These are phyloP conservation scores for Waitea zeae DNA, from an alignment of 1,284 basidiomycete genomes.

Conservation along the genomic window DNA sequence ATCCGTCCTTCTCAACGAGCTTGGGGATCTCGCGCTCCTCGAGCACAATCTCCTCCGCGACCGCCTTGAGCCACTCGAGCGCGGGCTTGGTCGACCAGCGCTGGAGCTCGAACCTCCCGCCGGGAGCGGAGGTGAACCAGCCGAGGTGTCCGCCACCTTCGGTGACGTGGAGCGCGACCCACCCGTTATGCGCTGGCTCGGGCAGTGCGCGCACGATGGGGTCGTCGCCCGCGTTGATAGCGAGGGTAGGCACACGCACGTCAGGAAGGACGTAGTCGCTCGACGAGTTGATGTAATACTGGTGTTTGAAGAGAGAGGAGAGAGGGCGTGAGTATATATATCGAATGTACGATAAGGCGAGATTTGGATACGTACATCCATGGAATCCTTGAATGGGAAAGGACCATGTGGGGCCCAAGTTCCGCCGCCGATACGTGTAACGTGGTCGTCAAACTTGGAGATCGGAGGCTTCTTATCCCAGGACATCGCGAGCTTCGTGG, in stretches of 20 bases:
- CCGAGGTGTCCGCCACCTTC: conserved; percentile 83
- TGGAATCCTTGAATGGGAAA: conserved; percentile 64
- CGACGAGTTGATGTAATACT: conserved; percentile 67
- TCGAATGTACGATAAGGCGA: too few relatives aligned
- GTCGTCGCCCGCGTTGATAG: conserved; percentile 84
- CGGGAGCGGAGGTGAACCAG: conserved; percentile 58
- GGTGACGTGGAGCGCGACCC: conserved; percentile 63
- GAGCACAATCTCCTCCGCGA: conserved; percentile 31
- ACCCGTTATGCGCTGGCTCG: conserved; percentile 35
- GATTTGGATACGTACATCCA: conserved; percentile 18
- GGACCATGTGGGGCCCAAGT: conserved; percentile 31
- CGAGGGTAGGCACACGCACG: conserved; percentile 58
- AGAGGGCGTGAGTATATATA: too few relatives aligned
- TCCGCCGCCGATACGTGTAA: conserved; percentile 69
- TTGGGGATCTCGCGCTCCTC: conserved; percentile 15
- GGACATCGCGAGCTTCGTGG: conserved; percentile 30
- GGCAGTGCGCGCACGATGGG: conserved; percentile 64
- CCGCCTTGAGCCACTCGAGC: conserved; percentile 54
- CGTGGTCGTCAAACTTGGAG: conserved; percentile 41
- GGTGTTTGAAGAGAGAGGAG: neutral
- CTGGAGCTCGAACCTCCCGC: conserved; percentile 24
- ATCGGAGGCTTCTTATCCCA: conserved; percentile 18
- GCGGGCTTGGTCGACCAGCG: conserved; percentile 63
- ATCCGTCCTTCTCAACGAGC: conserved; percentile 33
- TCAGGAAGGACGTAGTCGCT: conserved; percentile 33